Evolutionary conservation across 2,329 filamentous ascomycete genomes (phyloP).

Genomic region (Geosmithia putterillii): DNA sequence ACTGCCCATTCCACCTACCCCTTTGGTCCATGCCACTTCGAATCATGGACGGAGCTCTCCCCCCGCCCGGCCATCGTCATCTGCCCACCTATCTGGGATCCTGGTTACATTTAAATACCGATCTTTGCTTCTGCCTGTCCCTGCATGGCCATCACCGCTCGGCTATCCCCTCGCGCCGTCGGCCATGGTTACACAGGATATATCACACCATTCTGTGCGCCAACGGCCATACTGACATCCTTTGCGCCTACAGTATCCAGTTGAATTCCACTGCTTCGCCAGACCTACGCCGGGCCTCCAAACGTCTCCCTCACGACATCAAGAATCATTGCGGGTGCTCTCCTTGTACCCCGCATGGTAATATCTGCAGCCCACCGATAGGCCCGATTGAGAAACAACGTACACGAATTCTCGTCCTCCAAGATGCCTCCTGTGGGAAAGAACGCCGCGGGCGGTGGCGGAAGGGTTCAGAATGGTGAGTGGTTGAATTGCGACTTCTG

Average conservation of each 20-base stretch:
- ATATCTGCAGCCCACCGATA: neutral
- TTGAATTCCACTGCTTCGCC: neutral
- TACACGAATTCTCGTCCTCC: neutral
- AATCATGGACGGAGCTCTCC: neutral
- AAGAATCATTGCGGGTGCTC: neutral
- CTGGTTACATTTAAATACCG: neutral
- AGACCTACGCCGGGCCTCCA: neutral
- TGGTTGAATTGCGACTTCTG: no score
- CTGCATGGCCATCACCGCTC: no score
- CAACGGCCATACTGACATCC: neutral
- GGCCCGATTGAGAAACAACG: neutral
- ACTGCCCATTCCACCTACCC: neutral
- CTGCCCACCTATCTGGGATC: neutral
- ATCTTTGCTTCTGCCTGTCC: no score
- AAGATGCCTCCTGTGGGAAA: conserved; percentile 3
- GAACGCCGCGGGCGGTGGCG: conserved; percentile 1
- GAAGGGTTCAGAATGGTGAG: conserved; percentile 20
- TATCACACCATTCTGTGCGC: neutral
- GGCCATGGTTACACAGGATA: neutral
- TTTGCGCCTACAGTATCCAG: neutral
- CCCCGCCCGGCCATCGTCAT: neutral
- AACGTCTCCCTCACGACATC: neutral
- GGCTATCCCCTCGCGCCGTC: no score
- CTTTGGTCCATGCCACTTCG: neutral
- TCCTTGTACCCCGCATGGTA: neutral